These are phyloP conservation scores for Erythrophleum ivorense DNA, from an alignment of 331 rosid species.

Conservation along the genomic window DNA sequence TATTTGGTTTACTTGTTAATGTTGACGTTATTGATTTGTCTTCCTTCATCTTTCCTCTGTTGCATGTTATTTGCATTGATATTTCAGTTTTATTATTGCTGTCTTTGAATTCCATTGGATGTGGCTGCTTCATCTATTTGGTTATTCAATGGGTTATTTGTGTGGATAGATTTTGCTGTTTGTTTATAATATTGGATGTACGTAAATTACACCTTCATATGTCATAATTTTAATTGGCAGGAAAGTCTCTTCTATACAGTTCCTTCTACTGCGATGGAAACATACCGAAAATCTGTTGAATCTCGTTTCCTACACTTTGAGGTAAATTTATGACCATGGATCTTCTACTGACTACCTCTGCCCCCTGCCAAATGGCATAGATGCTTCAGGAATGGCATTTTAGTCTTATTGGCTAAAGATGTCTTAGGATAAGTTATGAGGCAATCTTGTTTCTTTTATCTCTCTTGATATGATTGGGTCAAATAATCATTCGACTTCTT, in stretches of 20 bases:
- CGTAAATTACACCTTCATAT: neutral
- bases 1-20: constrained; percentile 32
- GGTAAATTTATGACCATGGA: constrained; percentile 52
- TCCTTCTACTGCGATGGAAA: constrained; percentile 79
- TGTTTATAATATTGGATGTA: neutral
- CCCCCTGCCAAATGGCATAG: neutral
- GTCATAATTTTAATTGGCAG: constrained; percentile 59
- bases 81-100: constrained; percentile 1
- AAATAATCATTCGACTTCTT: neutral
- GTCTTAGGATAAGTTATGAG: neutral
- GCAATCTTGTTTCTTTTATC: neutral
- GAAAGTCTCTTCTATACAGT: constrained; percentile 83
- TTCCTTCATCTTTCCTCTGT: neutral
- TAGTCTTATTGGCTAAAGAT: constrained; percentile 11
- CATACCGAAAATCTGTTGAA: constrained; percentile 86
- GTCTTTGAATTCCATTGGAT: constrained; percentile 21
- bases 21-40: constrained; percentile 32
- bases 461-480: neutral
- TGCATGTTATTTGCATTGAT: neutral
- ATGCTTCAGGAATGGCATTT: constrained; percentile 18
- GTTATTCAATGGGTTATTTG: constrained; percentile 27
- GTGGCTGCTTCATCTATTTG: constrained; percentile 19
- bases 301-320: constrained; percentile 67
- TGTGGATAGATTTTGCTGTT: constrained; percentile 25
- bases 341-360: neutral